Conservation (phyloP, 2,329 filamentous ascomycete species). For the Ophiocordyceps polyrhachis-furcata region DNA sequence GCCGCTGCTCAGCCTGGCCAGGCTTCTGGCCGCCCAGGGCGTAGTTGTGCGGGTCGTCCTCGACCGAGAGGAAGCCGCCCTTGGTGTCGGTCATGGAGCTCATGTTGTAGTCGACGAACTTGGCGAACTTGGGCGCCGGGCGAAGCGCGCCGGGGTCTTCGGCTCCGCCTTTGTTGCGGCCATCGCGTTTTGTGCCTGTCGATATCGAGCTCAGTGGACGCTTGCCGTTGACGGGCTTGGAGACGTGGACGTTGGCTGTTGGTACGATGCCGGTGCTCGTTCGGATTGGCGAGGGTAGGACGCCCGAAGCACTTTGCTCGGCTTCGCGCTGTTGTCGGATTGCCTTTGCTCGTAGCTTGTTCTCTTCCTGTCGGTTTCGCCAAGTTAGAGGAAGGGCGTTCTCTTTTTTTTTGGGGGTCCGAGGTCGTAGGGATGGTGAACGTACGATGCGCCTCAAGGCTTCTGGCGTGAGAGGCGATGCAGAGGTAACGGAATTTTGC, state of each 20-base stretch:
- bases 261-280: conserved; percentile 53
- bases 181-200: conserved; percentile 39
- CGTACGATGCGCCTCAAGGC: conserved; percentile 36
- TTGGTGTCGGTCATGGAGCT: conserved; percentile 97
- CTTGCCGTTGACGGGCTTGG: conserved; percentile 35
- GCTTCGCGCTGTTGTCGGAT: conserved; percentile 56
- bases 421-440: neutral
- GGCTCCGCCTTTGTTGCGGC: conserved; percentile 27
- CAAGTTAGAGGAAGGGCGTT: neutral
- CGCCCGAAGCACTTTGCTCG: conserved; percentile 29
- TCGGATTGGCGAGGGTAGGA: conserved; percentile 21
- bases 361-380: conserved; percentile 52
- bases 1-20: conserved; percentile 36
- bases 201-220: conserved; percentile 44
- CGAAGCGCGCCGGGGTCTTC: conserved; percentile 35
- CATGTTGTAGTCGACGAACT: conserved; percentile 96
- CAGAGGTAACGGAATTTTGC: neutral
- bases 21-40: conserved; percentile 35
- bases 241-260: conserved; percentile 42
- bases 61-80: conserved; percentile 77
- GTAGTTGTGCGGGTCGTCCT: conserved; percentile 82
- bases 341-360: conserved; percentile 74
- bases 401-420: too few species aligned
- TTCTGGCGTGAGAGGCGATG: conserved; percentile 33
- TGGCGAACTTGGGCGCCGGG: conserved; percentile 73